Evolutionary conservation across 2,329 filamentous ascomycete genomes (phyloP).

Genomic region (Cladosporium sp.): DNA sequence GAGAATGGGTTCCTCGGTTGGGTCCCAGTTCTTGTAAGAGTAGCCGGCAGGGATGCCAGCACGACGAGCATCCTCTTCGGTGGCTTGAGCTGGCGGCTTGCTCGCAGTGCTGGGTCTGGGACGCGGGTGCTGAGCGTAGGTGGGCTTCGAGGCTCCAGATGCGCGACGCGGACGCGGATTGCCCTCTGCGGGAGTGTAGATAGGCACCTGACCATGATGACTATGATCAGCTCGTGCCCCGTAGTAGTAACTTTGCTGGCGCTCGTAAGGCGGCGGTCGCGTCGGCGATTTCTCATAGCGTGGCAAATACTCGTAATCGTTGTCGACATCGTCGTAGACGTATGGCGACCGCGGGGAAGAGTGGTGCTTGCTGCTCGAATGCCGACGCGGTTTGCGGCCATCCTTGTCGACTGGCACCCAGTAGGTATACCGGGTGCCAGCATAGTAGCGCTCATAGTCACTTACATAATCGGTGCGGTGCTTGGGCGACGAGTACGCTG

Average conservation of each 20-base stretch:
- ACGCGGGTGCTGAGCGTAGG: constrained; percentile 49
- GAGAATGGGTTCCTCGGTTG: constrained; percentile 87
- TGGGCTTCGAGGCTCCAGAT: constrained; percentile 55
- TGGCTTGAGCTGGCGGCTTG: constrained; percentile 53
- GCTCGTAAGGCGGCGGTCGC: constrained; percentile 53
- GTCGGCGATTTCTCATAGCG: constrained; percentile 42
- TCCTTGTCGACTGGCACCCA: constrained; percentile 28
- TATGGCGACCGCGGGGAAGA: constrained; percentile 54
- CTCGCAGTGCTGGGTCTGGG: constrained; percentile 41
- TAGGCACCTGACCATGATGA: constrained; percentile 51
- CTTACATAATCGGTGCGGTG: constrained; percentile 66
- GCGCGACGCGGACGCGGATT: constrained; percentile 43
- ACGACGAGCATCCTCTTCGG: constrained; percentile 63
- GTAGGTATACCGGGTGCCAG: constrained; percentile 38
- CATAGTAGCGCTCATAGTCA: constrained; percentile 52
- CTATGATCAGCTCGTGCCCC: constrained; percentile 52
- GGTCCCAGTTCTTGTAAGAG: constrained; percentile 98
- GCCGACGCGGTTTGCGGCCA: constrained; percentile 29
- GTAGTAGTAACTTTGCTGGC: constrained; percentile 54
- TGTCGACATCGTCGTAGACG: constrained; percentile 58
- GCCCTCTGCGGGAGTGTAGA: constrained; percentile 43
- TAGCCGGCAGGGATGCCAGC: constrained; percentile 82
- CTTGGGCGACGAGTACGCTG: constrained; percentile 50
- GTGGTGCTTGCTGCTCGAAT: constrained; percentile 49
- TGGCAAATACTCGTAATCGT: constrained; percentile 46